Conservation (phyloP, 306 rosid genomes). For the Dalbergia cochinchinensis region DNA sequence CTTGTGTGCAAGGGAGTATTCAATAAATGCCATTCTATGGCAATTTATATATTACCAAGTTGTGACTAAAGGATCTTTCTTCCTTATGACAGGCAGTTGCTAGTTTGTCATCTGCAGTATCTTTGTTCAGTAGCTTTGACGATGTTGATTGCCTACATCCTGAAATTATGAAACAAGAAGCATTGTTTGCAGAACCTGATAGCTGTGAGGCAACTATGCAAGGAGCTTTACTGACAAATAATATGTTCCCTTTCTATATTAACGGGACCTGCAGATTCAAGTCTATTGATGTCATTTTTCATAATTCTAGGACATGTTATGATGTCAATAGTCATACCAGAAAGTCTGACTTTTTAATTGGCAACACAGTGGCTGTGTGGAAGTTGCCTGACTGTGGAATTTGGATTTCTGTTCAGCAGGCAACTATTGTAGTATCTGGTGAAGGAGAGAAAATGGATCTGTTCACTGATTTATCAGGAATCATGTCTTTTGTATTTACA, state of each 20-base stretch:
- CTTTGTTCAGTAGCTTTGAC: slow-evolving; percentile 52
- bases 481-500: slow-evolving; percentile 59
- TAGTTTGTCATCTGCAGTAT: slow-evolving; percentile 59
- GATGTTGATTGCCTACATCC: slow-evolving; percentile 46
- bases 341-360: slow-evolving; percentile 46
- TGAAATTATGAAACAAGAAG: slow-evolving; percentile 58
- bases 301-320: slow-evolving; percentile 64
- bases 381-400: slow-evolving; percentile 75
- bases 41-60: slow-evolving; percentile 36
- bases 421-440: slow-evolving; percentile 59
- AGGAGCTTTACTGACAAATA: slow-evolving; percentile 50
- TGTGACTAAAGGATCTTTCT: slow-evolving; percentile 50
- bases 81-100: slow-evolving; percentile 66
- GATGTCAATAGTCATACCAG: slow-evolving; percentile 45
- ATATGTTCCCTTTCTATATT: slow-evolving; percentile 50
- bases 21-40: slow-evolving; percentile 16
- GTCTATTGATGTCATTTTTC: slow-evolving; percentile 69
- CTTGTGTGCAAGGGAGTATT: slow-evolving; percentile 18
- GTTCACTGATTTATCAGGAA: slow-evolving; percentile 57
- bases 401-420: slow-evolving; percentile 69
- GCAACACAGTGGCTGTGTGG: slow-evolving; percentile 53
- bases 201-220: slow-evolving; percentile 43
- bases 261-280: slow-evolving; percentile 61
- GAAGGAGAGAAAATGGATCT: slow-evolving; percentile 70
- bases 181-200: slow-evolving; percentile 48